These are phyloP conservation scores for Trichoderma hamatum DNA, from an alignment of 2,329 filamentous ascomycete species.

Conservation along the genomic window DNA sequence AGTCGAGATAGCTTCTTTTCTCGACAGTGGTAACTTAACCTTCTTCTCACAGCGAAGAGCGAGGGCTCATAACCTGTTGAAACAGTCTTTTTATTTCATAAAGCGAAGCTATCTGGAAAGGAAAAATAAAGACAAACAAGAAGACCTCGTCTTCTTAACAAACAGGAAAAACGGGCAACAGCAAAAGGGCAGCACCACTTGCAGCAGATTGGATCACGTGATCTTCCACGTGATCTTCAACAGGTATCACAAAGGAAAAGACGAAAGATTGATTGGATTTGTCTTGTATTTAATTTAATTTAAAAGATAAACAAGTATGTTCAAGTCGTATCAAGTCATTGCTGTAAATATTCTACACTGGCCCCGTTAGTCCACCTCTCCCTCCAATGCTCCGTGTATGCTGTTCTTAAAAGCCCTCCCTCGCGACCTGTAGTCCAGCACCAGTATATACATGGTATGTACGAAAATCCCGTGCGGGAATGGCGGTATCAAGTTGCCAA, in stretches of 20 bases:
- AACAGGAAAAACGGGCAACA: too few relatives aligned
- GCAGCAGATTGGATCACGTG: too few relatives aligned
- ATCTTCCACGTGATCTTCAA: too few relatives aligned
- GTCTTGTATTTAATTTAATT: conserved; percentile 3
- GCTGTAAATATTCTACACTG: conserved; percentile 13
- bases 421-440: conserved; percentile 4
- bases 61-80: too few relatives aligned
- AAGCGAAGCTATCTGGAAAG: too few relatives aligned
- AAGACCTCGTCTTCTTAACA: too few relatives aligned
- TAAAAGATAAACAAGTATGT: not conserved
- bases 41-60: too few relatives aligned
- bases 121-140: too few relatives aligned
- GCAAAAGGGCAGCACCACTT: too few relatives aligned
- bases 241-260: conserved; percentile 6
- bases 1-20: too few relatives aligned
- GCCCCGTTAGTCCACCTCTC: conserved; percentile 23
- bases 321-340: conserved; percentile 22
- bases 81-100: too few relatives aligned
- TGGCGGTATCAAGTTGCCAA: conserved; percentile 16
- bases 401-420: conserved; percentile 4
- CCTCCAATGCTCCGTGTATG: conserved; percentile 26
- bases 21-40: too few relatives aligned
- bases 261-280: not conserved
- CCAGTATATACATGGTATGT: conserved; percentile 18
- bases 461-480: conserved; percentile 8